Evolutionary conservation across 108 stramenopile genomes (phyloP).

Genomic region (Schizochytrium sp.): DNA sequence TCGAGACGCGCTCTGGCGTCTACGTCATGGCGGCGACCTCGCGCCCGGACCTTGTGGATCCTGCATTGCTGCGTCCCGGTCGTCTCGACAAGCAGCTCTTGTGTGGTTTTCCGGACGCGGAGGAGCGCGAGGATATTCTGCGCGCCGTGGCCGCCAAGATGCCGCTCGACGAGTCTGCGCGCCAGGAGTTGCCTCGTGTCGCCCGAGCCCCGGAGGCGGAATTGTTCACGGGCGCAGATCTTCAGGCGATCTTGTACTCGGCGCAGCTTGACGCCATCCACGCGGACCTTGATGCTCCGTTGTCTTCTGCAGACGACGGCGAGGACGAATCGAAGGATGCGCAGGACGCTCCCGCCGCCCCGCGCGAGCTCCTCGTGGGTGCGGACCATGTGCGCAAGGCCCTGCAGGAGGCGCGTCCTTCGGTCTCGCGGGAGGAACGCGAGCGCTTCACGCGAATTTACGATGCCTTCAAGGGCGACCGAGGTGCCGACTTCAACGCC

Average conservation of each 20-base stretch:
- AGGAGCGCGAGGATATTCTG: conserved; percentile 71
- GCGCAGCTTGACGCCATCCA: conserved; percentile 12
- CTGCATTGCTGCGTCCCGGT: conserved; percentile 82
- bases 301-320: neutral
- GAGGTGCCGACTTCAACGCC: conserved; percentile 1
- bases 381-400: neutral
- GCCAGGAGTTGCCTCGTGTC: neutral
- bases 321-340: neutral
- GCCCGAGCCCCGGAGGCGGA: neutral
- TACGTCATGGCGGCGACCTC: conserved; percentile 84
- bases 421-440: neutral
- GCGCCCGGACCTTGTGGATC: conserved; percentile 87
- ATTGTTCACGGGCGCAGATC: conserved; percentile 22
- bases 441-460: neutral
- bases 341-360: neutral
- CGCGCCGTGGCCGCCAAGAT: conserved; percentile 57
- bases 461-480: conserved; percentile 6
- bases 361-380: neutral
- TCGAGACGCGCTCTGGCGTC: conserved; percentile 62
- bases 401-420: neutral
- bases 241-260: conserved; percentile 15
- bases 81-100: conserved; percentile 83
- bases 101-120: conserved; percentile 56
- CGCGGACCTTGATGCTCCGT: neutral
- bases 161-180: conserved; percentile 28